A percentile compares a stretch with the other conserved stretches of the same genome.
phyloP scores from a whole-genome alignment of 2,329 filamentous ascomycete species.

The Graphiopsis chlorocephala region DNA sequence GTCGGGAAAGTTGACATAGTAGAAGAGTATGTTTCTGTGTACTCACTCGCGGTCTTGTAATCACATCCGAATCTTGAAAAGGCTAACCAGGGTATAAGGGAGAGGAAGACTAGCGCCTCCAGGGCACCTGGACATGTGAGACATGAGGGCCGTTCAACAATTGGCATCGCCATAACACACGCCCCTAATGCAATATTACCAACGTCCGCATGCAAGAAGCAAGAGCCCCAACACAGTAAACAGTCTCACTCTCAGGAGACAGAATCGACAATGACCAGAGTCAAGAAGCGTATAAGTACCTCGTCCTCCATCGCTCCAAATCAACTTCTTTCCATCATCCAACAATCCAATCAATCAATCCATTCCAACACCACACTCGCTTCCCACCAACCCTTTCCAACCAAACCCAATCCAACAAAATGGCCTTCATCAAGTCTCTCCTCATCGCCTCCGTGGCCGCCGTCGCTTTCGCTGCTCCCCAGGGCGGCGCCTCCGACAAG shows the following conservation, averaged over 20 bases:
- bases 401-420: slow-evolving; percentile 1
- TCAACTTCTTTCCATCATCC: slow-evolving; percentile 1
- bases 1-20: background rate
- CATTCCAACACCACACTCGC: slow-evolving; percentile 6
- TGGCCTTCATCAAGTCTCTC: slow-evolving; percentile 15
- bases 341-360: slow-evolving; percentile 14
- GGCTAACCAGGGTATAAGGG: background rate
- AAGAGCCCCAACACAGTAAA: background rate
- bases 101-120: background rate
- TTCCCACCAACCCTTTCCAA: slow-evolving; percentile 3
- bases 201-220: background rate
- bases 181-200: background rate
- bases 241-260: background rate
- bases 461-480: slow-evolving; percentile 2
- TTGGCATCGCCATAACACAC: slow-evolving; percentile 4
- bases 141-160: slow-evolving; percentile 1
- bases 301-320: background rate
- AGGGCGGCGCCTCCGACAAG: slow-evolving; percentile 1
- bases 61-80: background rate
- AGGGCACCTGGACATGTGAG: background rate
- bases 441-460: slow-evolving; percentile 13
- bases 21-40: background rate
- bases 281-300: slow-evolving; percentile 4
- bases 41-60: background rate
- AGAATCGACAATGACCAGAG: background rate